These are phyloP conservation scores for Mycena galericulata DNA, from an alignment of 768 basidiomycete genomes.

Conservation along the genomic window DNA sequence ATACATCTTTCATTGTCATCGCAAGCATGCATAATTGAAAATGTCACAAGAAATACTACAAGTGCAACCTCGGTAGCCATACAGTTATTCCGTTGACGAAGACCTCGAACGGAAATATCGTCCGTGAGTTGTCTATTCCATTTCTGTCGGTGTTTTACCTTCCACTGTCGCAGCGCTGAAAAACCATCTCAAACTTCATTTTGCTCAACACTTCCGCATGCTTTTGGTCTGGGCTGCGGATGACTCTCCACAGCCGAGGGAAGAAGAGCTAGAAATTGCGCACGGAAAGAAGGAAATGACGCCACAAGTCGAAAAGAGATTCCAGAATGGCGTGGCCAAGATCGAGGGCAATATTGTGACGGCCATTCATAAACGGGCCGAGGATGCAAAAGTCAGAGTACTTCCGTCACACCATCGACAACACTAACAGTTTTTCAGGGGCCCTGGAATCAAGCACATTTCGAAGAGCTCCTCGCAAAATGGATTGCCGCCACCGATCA, in stretches of 20 bases:
- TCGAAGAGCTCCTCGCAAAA: slow-evolving; percentile 25
- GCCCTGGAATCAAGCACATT: slow-evolving; percentile 26
- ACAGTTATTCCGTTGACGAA: background rate
- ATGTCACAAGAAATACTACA: background rate
- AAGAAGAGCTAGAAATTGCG: too few relatives aligned
- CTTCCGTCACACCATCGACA: too few relatives aligned
- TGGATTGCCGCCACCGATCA: slow-evolving; percentile 34
- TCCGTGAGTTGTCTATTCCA: background rate
- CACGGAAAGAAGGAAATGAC: too few relatives aligned
- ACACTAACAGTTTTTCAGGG: too few relatives aligned
- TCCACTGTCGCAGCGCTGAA: background rate
- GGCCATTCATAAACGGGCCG: too few relatives aligned
- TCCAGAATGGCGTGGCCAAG: too few relatives aligned
- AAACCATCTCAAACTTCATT: background rate
- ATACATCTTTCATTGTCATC: too few relatives aligned
- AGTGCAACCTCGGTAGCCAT: background rate
- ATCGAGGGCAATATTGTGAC: too few relatives aligned
- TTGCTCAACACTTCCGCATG: slow-evolving; percentile 10
- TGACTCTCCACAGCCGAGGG: too few relatives aligned
- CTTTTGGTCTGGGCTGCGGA: background rate
- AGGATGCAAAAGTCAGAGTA: too few relatives aligned
- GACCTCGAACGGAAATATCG: background rate
- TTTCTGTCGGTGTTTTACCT: background rate
- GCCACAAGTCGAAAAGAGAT: too few relatives aligned
- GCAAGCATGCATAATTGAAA: background rate